Conservation (phyloP, 2,329 filamentous ascomycete species). For the Thelonectria discophora region DNA sequence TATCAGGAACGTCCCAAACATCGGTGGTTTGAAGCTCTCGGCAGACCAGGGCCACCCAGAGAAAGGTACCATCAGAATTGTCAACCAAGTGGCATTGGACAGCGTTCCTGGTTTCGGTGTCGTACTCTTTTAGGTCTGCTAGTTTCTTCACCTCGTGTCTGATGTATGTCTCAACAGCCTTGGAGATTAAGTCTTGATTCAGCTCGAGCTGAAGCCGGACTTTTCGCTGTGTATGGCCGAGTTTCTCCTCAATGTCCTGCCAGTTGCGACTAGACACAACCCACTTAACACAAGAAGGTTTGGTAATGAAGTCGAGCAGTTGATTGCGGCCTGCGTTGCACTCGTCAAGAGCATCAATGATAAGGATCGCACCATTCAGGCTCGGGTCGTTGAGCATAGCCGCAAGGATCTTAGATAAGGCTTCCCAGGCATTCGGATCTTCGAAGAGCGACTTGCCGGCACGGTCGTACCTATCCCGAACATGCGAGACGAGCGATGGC, state of each 20-base stretch:
- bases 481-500: background rate
- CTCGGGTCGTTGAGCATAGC: conserved; percentile 50
- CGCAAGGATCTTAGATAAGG: conserved; percentile 46
- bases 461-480: conserved; percentile 46
- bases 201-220: conserved; percentile 48
- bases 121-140: background rate
- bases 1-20: no score
- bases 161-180: conserved; percentile 49
- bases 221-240: conserved; percentile 37
- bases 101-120: conserved; percentile 7
- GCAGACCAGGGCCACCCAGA: conserved; percentile 33
- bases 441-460: conserved; percentile 47
- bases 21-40: conserved; percentile 37
- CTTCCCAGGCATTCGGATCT: conserved; percentile 50
- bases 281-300: conserved; percentile 49
- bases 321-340: conserved; percentile 44
- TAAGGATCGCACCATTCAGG: conserved; percentile 45
- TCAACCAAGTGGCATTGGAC: conserved; percentile 31
- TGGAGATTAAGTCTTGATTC: conserved; percentile 45
- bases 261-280: conserved; percentile 20
- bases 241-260: conserved; percentile 46
- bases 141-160: conserved; percentile 14
- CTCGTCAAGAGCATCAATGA: conserved; percentile 60
- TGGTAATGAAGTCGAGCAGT: conserved; percentile 49
- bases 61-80: conserved; percentile 47